phyloP scores from a whole-genome alignment of 805 yeast species.

The Cyberlindnera amylophila region DNA sequence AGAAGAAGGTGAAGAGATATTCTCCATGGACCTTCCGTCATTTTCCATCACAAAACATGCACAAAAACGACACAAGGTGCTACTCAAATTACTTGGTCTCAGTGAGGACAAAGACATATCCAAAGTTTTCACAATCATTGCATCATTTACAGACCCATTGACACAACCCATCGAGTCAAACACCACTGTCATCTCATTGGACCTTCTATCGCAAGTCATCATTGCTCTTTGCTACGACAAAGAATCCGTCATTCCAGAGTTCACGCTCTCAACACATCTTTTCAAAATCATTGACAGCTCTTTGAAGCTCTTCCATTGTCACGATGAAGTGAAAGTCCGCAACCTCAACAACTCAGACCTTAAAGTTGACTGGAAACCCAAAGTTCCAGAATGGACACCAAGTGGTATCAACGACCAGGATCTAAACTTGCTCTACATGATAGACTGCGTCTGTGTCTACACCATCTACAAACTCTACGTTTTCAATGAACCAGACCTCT shows the following conservation, averaged over 20 bases:
- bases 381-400: slow-evolving; percentile 37
- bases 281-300: slow-evolving; percentile 37
- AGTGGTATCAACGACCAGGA: slow-evolving; percentile 32
- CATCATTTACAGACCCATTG: slow-evolving; percentile 52
- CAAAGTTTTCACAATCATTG: slow-evolving; percentile 26
- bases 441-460: slow-evolving; percentile 39
- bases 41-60: slow-evolving; percentile 25
- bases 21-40: slow-evolving; percentile 28
- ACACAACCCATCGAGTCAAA: slow-evolving; percentile 68
- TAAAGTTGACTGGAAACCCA: slow-evolving; percentile 31
- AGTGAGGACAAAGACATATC: slow-evolving; percentile 12
- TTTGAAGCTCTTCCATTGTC: slow-evolving; percentile 35
- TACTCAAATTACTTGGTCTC: slow-evolving; percentile 28
- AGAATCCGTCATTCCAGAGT: slow-evolving; percentile 30
- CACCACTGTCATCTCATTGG: slow-evolving; percentile 48
- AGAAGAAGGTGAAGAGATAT: slow-evolving; percentile 28
- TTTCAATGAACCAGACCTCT: slow-evolving; percentile 34
- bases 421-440: slow-evolving; percentile 43
- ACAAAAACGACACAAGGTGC: slow-evolving; percentile 29
- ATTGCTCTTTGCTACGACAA: slow-evolving; percentile 31
- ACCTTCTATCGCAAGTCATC: slow-evolving; percentile 49
- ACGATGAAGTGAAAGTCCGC: slow-evolving; percentile 40
- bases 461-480: slow-evolving; percentile 42
- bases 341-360: slow-evolving; percentile 38
- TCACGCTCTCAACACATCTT: slow-evolving; percentile 31